Percentiles rank a stretch among this genome's conserved stretches.
Conservation (phyloP, 2,329 filamentous ascomycete genomes). For the Phialophora macrospora region DNA sequence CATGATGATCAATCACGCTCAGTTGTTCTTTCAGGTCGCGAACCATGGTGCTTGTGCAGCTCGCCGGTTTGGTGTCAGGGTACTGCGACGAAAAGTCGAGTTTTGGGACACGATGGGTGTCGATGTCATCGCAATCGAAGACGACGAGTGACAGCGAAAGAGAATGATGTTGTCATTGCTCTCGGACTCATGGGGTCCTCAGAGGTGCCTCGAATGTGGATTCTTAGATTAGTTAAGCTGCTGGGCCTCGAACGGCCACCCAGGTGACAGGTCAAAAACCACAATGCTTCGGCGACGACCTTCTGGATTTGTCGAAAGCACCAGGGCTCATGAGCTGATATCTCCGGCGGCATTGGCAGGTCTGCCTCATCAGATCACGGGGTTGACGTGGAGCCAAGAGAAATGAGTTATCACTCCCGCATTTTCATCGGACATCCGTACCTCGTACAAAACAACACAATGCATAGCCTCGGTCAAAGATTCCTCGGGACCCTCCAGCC, state of each 20-base stretch:
- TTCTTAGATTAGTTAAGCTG: neutral
- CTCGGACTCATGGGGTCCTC: no score
- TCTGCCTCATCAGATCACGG: neutral
- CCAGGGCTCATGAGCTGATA: neutral
- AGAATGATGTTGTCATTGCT: neutral
- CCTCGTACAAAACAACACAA: no score
- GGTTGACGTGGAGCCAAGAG: neutral
- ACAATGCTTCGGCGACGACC: neutral
- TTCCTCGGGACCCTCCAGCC: neutral
- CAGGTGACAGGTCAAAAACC: no score
- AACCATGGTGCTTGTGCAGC: slow-evolving; percentile 22
- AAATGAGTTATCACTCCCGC: neutral
- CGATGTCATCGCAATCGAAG: slow-evolving; percentile 25
- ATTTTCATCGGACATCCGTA: neutral
- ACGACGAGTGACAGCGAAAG: slow-evolving; percentile 24
- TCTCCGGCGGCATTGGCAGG: neutral
- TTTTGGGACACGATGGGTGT: slow-evolving; percentile 17
- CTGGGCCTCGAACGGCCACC: neutral
- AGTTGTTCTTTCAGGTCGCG: slow-evolving; percentile 26
- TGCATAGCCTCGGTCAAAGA: neutral
- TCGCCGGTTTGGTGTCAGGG: slow-evolving; percentile 20
- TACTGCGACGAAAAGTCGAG: slow-evolving; percentile 20
- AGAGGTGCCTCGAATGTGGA: neutral
- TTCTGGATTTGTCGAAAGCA: neutral
- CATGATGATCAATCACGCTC: slow-evolving; percentile 21